Conservation (phyloP, 2,329 filamentous ascomycete genomes). For the Balansia obtecta region DNA sequence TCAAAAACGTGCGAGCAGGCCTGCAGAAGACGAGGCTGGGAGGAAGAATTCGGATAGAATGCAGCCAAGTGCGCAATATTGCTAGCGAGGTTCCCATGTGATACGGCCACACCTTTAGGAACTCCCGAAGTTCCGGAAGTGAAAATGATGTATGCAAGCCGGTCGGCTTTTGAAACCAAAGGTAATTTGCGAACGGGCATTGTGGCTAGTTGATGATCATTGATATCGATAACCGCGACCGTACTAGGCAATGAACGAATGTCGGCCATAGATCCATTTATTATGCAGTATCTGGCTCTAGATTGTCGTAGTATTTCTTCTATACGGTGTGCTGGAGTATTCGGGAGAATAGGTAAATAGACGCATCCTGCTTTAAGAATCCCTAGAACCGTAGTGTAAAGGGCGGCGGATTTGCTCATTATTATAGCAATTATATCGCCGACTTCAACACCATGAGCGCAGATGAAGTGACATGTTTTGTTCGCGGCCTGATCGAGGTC, state of each 20-base stretch:
- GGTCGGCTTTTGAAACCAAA: constrained; percentile 27
- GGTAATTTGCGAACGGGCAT: constrained; percentile 25
- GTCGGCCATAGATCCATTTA: constrained; percentile 19
- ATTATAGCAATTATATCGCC: constrained; percentile 57
- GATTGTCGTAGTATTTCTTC: constrained; percentile 51
- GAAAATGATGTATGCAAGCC: constrained; percentile 66
- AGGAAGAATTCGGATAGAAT: constrained; percentile 46
- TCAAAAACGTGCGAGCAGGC: constrained; percentile 79
- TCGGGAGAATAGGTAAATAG: constrained; percentile 68
- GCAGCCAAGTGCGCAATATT: constrained; percentile 56
- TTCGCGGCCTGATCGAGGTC: constrained; percentile 55
- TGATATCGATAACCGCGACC: constrained; percentile 22
- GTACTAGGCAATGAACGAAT: constrained; percentile 7
- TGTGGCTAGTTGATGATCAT: constrained; percentile 13
- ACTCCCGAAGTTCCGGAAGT: constrained; percentile 73
- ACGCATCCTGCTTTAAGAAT: constrained; percentile 63
- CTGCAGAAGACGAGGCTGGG: constrained; percentile 55
- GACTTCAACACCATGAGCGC: constrained; percentile 28
- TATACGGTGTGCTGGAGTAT: constrained; percentile 51
- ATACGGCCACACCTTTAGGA: constrained; percentile 71
- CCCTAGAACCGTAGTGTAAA: constrained; percentile 66
- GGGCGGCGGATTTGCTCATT: constrained; percentile 61
- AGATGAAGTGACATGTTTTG: constrained; percentile 43
- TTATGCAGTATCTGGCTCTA: constrained; percentile 31
- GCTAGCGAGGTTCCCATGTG: constrained; percentile 61